Percentiles rank a stretch among this genome's conserved stretches.
These are phyloP conservation scores for Fragilariopsis cylindrus DNA, from an alignment of 108 stramenopile genomes.

Conservation along the genomic window DNA sequence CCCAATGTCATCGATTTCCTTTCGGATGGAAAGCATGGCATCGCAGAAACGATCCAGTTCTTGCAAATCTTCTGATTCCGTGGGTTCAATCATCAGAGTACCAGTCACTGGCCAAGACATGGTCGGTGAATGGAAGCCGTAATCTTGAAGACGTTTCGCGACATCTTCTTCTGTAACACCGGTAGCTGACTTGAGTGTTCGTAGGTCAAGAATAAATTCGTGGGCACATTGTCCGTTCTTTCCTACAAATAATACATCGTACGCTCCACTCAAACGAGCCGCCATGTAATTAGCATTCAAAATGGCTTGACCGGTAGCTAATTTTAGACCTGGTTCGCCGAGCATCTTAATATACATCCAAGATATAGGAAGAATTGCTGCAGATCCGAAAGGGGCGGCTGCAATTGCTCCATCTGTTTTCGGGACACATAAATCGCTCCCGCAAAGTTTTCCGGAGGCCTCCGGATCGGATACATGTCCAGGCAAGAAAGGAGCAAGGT, in stretches of 20 bases:
- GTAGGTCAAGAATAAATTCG: slow-evolving; percentile 98
- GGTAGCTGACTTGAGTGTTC: slow-evolving; percentile 90
- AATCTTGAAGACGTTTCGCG: slow-evolving; percentile 96
- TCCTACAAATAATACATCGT: slow-evolving; percentile 89
- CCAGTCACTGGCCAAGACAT: slow-evolving; percentile 99
- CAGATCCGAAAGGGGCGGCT: slow-evolving; percentile 98
- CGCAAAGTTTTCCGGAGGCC: slow-evolving; percentile 82
- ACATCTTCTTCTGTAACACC: slow-evolving; percentile 97
- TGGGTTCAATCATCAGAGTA: slow-evolving; percentile 99
- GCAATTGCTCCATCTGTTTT: slow-evolving; percentile 83
- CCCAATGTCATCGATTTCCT: slow-evolving; percentile 96
- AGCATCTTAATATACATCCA: slow-evolving; percentile 99
- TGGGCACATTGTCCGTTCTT: slow-evolving; percentile 98
- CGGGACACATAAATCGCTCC: slow-evolving; percentile 72
- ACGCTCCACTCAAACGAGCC: slow-evolving; percentile 88
- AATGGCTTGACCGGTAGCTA: slow-evolving; percentile 92
- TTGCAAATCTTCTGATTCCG: slow-evolving; percentile 96
- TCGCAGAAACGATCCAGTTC: slow-evolving; percentile 98
- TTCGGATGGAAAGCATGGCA: slow-evolving; percentile 96
- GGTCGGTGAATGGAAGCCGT: slow-evolving; percentile 99
- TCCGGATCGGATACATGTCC: slow-evolving; percentile 91
- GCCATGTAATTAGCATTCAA: slow-evolving; percentile 99
- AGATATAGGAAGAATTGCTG: slow-evolving; percentile 97
- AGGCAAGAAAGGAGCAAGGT: slow-evolving; percentile 97
- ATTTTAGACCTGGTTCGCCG: slow-evolving; percentile 88